These are phyloP conservation scores for Tolypocladium endophyticum DNA, from an alignment of 2,329 filamentous ascomycete genomes.

Conservation along the genomic window DNA sequence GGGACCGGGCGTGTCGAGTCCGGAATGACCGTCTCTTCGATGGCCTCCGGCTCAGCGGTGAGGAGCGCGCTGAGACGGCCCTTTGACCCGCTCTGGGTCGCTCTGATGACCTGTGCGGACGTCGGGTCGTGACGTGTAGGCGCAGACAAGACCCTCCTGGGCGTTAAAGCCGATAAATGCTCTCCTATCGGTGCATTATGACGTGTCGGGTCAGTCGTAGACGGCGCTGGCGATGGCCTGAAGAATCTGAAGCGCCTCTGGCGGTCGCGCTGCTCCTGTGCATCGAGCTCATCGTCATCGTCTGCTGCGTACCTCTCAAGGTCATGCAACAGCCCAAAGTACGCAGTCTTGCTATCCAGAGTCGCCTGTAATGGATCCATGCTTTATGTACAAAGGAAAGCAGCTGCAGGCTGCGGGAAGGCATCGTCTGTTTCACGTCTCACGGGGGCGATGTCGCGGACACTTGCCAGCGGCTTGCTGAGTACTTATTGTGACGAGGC, in stretches of 20 bases:
- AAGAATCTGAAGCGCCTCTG: slow-evolving; percentile 18
- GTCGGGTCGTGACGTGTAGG: not conserved
- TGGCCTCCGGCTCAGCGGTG: slow-evolving; percentile 6
- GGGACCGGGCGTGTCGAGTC: slow-evolving; percentile 11
- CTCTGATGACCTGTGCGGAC: slow-evolving; percentile 13
- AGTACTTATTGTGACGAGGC: not conserved
- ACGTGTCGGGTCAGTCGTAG: not conserved
- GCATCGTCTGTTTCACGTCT: not conserved
- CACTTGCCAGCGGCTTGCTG: not conserved
- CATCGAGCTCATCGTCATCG: slow-evolving; percentile 18
- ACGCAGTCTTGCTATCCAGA: slow-evolving; percentile 31
- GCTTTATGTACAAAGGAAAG: not conserved
- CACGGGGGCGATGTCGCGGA: not conserved
- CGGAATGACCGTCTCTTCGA: slow-evolving; percentile 17
- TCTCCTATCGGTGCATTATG: not conserved
- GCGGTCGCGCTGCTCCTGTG: slow-evolving; percentile 22
- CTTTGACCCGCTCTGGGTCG: slow-evolving; percentile 17
- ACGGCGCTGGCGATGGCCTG: slow-evolving; percentile 1
- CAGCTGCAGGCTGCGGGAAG: not conserved
- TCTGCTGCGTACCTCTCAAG: slow-evolving; percentile 10
- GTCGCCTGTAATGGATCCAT: slow-evolving; percentile 2
- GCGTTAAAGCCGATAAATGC: slow-evolving; percentile 1
- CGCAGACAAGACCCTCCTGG: slow-evolving; percentile 6
- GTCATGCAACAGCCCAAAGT: slow-evolving; percentile 31
- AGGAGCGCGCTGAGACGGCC: slow-evolving; percentile 9